Evolutionary conservation across 2,329 filamentous ascomycete genomes (phyloP).

Genomic region (Xylariales sp.): DNA sequence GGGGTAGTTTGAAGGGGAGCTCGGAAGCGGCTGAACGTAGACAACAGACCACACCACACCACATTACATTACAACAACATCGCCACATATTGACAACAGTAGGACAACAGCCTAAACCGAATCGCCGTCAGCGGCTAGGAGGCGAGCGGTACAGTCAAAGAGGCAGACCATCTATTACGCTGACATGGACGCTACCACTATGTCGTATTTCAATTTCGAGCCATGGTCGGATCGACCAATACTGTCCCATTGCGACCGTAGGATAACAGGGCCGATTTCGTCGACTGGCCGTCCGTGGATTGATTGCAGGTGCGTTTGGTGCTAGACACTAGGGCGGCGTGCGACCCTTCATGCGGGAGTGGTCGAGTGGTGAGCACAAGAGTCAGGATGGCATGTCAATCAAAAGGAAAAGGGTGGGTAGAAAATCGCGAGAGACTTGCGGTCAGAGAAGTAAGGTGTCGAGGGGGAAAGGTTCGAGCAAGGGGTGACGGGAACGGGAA

Average conservation of each 20-base stretch:
- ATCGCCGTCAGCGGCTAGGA: slow-evolving; percentile 11
- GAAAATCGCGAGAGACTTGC: slow-evolving; percentile 26
- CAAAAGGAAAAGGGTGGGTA: slow-evolving; percentile 26
- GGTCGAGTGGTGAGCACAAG: neutral
- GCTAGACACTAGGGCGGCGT: slow-evolving; percentile 28
- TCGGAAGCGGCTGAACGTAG: slow-evolving; percentile 36
- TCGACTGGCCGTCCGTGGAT: slow-evolving; percentile 22
- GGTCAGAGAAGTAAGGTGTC: slow-evolving; percentile 30
- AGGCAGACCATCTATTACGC: slow-evolving; percentile 4
- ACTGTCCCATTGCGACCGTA: slow-evolving; percentile 18
- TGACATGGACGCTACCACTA: slow-evolving; percentile 11
- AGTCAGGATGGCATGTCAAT: slow-evolving; percentile 23
- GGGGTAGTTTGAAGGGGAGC: slow-evolving; percentile 30
- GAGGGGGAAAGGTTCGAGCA: slow-evolving; percentile 10
- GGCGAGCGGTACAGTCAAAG: slow-evolving; percentile 13
- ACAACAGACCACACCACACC: slow-evolving; percentile 7
- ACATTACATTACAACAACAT: slow-evolving; percentile 23
- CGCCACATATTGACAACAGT: slow-evolving; percentile 15
- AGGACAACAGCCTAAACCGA: slow-evolving; percentile 34
- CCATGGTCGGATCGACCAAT: slow-evolving; percentile 26
- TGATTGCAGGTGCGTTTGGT: slow-evolving; percentile 27
- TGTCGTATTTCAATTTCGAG: slow-evolving; percentile 36
- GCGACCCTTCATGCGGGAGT: slow-evolving; percentile 23
- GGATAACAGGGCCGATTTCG: slow-evolving; percentile 30
- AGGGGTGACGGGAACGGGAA: slow-evolving; percentile 11